phyloP scores from a whole-genome alignment of 495 filamentous ascomycete species.

The Neurospora africana region DNA sequence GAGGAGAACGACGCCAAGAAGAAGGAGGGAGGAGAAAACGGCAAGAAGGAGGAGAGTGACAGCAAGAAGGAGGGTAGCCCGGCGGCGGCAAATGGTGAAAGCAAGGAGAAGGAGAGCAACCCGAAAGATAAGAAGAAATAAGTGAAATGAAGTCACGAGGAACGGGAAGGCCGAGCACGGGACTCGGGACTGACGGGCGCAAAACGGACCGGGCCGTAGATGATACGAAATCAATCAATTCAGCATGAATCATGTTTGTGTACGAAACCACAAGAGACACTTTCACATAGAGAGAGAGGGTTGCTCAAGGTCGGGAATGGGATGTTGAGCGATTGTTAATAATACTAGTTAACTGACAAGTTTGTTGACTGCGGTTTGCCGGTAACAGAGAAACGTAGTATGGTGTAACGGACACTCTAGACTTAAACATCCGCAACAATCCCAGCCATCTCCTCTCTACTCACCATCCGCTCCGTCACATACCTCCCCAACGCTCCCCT shows the following conservation, averaged over 20 bases:
- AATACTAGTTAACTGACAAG: not conserved
- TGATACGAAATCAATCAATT: not conserved
- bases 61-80: conserved; percentile 54
- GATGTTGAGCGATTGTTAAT: not conserved
- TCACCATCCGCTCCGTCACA: conserved; percentile 42
- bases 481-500: conserved; percentile 40
- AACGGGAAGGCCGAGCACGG: not conserved
- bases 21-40: conserved; percentile 40
- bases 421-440: conserved; percentile 55
- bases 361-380: not conserved
- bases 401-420: not conserved
- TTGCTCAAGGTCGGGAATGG: not conserved
- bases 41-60: conserved; percentile 27
- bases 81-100: conserved; percentile 49
- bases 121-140: conserved; percentile 29
- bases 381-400: not conserved
- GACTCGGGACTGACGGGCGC: not conserved
- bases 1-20: conserved; percentile 81
- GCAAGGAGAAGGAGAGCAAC: conserved; percentile 26
- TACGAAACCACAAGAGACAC: not conserved
- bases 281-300: not conserved
- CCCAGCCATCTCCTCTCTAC: conserved; percentile 62
- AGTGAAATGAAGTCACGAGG: not conserved
- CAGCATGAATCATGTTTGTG: not conserved
- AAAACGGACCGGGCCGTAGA: not conserved